Evolutionary conservation across 192 early-diverging fungal genomes (phyloP).

Genomic region (Coemansia sp.): DNA sequence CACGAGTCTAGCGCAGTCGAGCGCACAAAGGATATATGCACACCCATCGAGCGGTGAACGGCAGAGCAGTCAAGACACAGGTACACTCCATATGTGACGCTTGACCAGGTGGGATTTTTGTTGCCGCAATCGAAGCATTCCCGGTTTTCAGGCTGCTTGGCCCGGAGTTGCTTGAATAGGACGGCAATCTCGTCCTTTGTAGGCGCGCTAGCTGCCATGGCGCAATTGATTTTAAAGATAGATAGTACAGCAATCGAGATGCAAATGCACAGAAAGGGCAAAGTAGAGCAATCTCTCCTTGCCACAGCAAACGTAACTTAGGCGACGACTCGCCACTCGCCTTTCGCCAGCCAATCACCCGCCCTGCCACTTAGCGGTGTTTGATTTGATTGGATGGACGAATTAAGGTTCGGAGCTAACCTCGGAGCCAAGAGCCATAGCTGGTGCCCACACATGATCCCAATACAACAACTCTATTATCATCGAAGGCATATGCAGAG

Average conservation of each 20-base stretch:
- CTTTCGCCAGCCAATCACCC: too few species aligned
- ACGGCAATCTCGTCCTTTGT: slow-evolving; percentile 43
- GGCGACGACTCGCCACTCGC: too few species aligned
- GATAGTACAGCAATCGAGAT: background rate
- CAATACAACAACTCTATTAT: too few species aligned
- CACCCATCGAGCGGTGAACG: slow-evolving; percentile 94
- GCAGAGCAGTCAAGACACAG: slow-evolving; percentile 96
- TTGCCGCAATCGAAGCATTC: slow-evolving; percentile 93
- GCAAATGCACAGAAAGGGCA: background rate
- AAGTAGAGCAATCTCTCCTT: background rate
- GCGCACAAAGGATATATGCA: slow-evolving; percentile 96
- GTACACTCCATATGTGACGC: slow-evolving; percentile 91
- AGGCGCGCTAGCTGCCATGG: slow-evolving; percentile 33
- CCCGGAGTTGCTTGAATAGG: slow-evolving; percentile 47
- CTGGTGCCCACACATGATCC: too few species aligned
- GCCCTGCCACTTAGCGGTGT: too few species aligned
- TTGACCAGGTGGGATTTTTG: slow-evolving; percentile 95
- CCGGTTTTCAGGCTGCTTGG: slow-evolving; percentile 55
- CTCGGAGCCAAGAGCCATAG: too few species aligned
- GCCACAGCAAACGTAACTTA: too few species aligned
- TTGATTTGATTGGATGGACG: too few species aligned
- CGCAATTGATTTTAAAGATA: background rate
- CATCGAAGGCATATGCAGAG: background rate
- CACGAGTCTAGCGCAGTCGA: slow-evolving; percentile 89
- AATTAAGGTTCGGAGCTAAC: too few species aligned